phyloP scores from a whole-genome alignment of 2,329 filamentous ascomycete genomes.

The Chaetomiaceae sp. region DNA sequence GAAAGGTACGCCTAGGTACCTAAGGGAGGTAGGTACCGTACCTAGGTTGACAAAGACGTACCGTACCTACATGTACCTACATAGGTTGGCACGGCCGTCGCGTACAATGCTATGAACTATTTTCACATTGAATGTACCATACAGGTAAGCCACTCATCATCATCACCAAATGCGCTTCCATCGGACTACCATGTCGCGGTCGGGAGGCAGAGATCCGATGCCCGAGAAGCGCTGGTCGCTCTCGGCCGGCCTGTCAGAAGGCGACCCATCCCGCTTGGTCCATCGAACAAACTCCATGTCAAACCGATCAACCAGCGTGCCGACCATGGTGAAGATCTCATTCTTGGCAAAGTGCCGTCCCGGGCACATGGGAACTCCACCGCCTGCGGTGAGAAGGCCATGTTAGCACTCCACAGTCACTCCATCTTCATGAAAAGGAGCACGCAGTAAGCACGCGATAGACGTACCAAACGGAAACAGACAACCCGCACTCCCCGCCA shows the following conservation, averaged over 20 bases:
- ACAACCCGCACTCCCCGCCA: neutral
- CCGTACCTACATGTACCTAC: too few species aligned
- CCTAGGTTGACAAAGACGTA: too few species aligned
- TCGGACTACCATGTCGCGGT: conserved; percentile 17
- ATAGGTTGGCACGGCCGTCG: too few species aligned
- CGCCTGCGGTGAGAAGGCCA: conserved; percentile 6
- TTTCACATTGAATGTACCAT: too few species aligned
- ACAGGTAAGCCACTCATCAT: neutral
- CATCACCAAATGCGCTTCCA: neutral
- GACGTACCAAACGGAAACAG: neutral
- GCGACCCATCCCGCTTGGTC: conserved; percentile 10
- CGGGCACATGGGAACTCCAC: conserved; percentile 31
- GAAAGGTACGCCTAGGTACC: too few species aligned
- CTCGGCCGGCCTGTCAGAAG: conserved; percentile 9
- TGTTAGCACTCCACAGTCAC: neutral
- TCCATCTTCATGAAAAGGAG: too few species aligned
- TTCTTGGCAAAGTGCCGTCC: conserved; percentile 36
- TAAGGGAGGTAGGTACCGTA: too few species aligned
- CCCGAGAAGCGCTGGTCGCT: conserved; percentile 10
- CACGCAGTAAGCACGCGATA: too few species aligned
- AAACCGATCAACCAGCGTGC: conserved; percentile 26
- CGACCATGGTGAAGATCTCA: conserved; percentile 32
- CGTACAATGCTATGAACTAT: too few species aligned
- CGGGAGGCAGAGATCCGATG: conserved; percentile 10
- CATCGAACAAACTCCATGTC: conserved; percentile 27